Percentiles rank a stretch among this genome's conserved stretches.
Evolutionary conservation across 2,329 filamentous ascomycete species (phyloP).

Genomic region (Aspergillus fijiensis): DNA sequence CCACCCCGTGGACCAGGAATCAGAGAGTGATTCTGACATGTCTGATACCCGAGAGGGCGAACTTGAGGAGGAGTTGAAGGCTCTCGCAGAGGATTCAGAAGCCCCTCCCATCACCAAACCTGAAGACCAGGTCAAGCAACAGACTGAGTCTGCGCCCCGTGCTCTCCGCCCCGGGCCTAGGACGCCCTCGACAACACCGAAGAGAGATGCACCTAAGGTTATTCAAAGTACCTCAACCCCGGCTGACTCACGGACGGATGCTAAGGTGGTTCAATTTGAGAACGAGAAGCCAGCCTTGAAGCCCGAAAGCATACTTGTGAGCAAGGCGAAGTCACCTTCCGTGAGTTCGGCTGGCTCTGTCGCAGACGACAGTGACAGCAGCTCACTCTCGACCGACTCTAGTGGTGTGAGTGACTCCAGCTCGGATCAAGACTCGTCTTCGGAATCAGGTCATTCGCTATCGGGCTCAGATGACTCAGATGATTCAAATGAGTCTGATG

Average conservation of each 20-base stretch:
- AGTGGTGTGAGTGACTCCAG: constrained; percentile 28
- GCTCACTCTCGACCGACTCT: constrained; percentile 15
- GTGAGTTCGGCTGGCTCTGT: constrained; percentile 16
- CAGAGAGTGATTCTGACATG: constrained; percentile 31
- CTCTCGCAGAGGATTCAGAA: constrained; percentile 45
- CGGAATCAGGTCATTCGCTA: constrained; percentile 39
- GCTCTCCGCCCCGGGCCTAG: constrained; percentile 16
- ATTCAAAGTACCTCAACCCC: constrained; percentile 22
- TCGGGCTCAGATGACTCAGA: constrained; percentile 30
- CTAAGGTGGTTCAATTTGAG: constrained; percentile 38
- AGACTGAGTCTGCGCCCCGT: constrained; percentile 7
- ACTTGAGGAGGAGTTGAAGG: constrained; percentile 47
- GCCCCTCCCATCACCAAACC: constrained; percentile 25
- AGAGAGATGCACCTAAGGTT: constrained; percentile 14
- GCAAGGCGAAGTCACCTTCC: constrained; percentile 16
- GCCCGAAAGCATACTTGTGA: constrained; percentile 13
- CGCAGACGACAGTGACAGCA: constrained; percentile 11
- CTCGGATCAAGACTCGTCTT: constrained; percentile 29
- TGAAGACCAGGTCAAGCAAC: constrained; percentile 18
- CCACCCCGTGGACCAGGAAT: constrained; percentile 28
- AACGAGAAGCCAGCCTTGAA: constrained; percentile 14
- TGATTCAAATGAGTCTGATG: constrained; percentile 6
- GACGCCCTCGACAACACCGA: constrained; percentile 3
- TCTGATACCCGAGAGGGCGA: constrained; percentile 39
- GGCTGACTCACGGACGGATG: constrained; percentile 26